Percentiles rank a stretch among this genome's conserved stretches.
Conservation (phyloP, 2,329 filamentous ascomycete genomes). For the Neofusicoccum cordaticola region DNA sequence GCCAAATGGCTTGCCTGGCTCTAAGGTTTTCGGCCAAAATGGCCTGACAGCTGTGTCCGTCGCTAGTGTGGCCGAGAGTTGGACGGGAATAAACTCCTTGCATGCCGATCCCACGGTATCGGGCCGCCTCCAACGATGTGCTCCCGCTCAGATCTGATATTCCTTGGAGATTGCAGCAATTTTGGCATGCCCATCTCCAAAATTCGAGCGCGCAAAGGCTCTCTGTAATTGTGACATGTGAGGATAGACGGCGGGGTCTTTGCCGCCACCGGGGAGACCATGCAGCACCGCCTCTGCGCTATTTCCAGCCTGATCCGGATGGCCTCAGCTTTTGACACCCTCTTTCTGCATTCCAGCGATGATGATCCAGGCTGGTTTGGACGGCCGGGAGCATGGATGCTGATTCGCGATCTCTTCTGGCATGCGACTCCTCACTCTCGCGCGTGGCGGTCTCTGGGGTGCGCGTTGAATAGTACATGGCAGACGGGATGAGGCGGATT, state of each 20-base stretch:
- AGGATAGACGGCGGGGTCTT: too few relatives aligned
- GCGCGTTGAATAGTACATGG: too few relatives aligned
- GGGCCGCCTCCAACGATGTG: background rate
- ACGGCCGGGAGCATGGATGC: too few relatives aligned
- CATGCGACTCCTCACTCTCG: too few relatives aligned
- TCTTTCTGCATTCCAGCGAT: too few relatives aligned
- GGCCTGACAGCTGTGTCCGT: background rate
- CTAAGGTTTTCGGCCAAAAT: background rate
- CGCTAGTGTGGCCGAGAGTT: background rate
- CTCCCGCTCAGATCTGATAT: background rate
- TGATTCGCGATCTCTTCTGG: too few relatives aligned
- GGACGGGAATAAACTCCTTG: conserved; percentile 6
- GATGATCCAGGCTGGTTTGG: too few relatives aligned
- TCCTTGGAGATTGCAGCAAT: background rate
- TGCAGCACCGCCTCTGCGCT: background rate
- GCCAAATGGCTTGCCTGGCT: background rate
- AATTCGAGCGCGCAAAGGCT: too few relatives aligned
- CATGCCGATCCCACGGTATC: background rate
- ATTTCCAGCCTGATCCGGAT: background rate
- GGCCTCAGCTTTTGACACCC: too few relatives aligned
- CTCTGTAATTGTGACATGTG: too few relatives aligned
- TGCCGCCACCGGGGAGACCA: background rate
- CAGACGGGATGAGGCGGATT: background rate
- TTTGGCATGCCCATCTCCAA: too few relatives aligned
- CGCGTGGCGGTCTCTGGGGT: too few relatives aligned